Base-by-base conservation (phyloP, 768 basidiomycete species). In the Russula griseocarnosa region DNA sequence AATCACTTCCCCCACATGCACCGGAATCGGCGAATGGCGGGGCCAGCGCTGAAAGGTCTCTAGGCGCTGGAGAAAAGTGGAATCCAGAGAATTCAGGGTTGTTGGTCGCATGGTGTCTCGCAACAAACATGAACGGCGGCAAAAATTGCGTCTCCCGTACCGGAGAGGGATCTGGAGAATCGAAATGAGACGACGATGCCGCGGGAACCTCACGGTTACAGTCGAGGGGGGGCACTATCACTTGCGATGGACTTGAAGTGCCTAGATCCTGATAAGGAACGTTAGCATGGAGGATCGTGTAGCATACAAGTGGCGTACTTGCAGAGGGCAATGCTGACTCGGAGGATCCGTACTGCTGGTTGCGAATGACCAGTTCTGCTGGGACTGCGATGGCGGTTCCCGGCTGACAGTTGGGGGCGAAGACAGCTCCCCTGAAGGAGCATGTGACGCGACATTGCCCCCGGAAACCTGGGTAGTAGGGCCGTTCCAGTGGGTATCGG, bases 151-250 rank as follows among this genome's bases (percentile, higher is more conserved):
- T 55, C 38, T 38, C 38, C 8, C 4, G 46, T 42, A 34, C 28
- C 30, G 63, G 63, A 50, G 58, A 64, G 8, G 53, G 63, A 49
- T 64, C 63, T 11, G 63, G 53, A 10, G 63, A 60, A 55, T 64
- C 63, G 38, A 49, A 64, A 60, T 64, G 58, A 55, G 59, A 34
- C 38, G 63, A 40, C 44, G 63, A 34, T 13, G 38, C 1, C 47
- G 58, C 22, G 22, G 51, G 46, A 7, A 14, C n/a, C n/a, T 55
- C 22, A n/a, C 4, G n/a, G 46, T 47, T 47, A 22, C 46, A 47
- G n/a, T 47, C 53, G 5, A 36, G 5, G 11, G 34, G 46, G 24
- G 58, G 22, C 46, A 14, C 9, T 14, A 40, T 14, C 46, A 49
- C 36, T 47, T 47, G 51, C 6, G 40, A 49, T 22, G 44, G 52